Percentiles rank a stretch among this genome's conserved stretches.
These are phyloP conservation scores for Iris pallida DNA, from an alignment of 116 monocot species.

Conservation along the genomic window DNA sequence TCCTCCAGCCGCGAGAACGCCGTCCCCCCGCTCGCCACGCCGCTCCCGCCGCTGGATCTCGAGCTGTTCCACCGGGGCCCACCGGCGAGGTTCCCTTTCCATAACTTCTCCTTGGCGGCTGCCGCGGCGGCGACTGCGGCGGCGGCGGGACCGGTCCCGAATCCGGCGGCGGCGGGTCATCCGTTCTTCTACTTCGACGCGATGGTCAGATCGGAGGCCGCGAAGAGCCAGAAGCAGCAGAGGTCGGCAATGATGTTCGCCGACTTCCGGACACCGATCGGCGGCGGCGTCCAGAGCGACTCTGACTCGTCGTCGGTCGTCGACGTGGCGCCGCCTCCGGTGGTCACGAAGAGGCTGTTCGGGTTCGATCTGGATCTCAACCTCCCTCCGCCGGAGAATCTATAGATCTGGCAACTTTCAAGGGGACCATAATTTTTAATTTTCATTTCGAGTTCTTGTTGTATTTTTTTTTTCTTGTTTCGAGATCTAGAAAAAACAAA, in stretches of 20 bases:
- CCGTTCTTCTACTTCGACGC: conserved; percentile 36
- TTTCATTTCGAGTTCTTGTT: not conserved
- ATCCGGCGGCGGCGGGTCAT: not conserved
- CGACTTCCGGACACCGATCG: not conserved
- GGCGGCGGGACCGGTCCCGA: no score
- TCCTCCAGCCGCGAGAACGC: conserved; percentile 29
- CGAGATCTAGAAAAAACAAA: not conserved
- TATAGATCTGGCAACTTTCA: conserved; percentile 13
- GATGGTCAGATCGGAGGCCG: conserved; percentile 17
- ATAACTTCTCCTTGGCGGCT: not conserved
- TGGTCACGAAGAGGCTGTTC: conserved; percentile 9
- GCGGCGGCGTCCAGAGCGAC: conserved; percentile 45
- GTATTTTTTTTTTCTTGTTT: not conserved
- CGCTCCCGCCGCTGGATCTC: conserved; percentile 15
- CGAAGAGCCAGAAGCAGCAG: not conserved
- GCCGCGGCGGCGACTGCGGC: not conserved
- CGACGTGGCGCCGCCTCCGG: conserved; percentile 20
- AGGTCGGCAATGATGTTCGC: conserved; percentile 12
- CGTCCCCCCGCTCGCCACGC: conserved; percentile 10
- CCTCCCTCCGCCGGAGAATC: conserved; percentile 41
- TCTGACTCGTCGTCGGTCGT: conserved; percentile 60
- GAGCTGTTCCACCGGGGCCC: conserved; percentile 20
- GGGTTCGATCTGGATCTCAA: conserved; percentile 51
- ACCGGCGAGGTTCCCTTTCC: conserved; percentile 26
- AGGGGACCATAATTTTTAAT: not conserved